phyloP scores from a whole-genome alignment of 805 yeast species.

The Hanseniaspora meyeri region DNA sequence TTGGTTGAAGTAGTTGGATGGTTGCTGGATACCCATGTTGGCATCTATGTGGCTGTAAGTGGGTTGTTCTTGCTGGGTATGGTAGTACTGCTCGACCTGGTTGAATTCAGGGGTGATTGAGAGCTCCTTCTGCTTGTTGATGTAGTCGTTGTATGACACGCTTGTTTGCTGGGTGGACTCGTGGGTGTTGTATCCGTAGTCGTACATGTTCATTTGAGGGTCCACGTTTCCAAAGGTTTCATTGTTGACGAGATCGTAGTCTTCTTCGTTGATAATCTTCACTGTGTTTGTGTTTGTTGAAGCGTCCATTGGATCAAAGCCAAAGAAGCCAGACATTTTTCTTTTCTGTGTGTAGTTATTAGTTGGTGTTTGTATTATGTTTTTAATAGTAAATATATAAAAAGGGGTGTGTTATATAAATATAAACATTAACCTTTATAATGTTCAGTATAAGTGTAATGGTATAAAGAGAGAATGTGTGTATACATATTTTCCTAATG shows the following conservation, averaged over 20 bases:
- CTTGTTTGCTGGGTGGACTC: slow-evolving; percentile 13
- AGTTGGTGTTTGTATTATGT: too few relatives aligned
- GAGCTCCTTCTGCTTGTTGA: not conserved
- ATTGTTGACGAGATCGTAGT: slow-evolving; percentile 44
- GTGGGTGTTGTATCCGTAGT: slow-evolving; percentile 26
- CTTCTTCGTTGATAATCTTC: slow-evolving; percentile 41
- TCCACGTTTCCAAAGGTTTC: slow-evolving; percentile 27
- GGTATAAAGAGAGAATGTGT: too few relatives aligned
- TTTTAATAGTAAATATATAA: not conserved
- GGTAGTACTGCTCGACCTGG: slow-evolving; percentile 15
- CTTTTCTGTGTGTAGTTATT: not conserved
- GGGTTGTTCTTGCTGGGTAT: slow-evolving; percentile 16
- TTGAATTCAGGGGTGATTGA: slow-evolving; percentile 15
- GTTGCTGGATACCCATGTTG: slow-evolving; percentile 16
- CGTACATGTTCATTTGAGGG: slow-evolving; percentile 25
- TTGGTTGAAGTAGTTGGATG: slow-evolving; percentile 18
- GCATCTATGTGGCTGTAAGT: not conserved
- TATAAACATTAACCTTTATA: too few relatives aligned
- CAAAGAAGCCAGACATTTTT: slow-evolving; percentile 25
- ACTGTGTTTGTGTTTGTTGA: slow-evolving; percentile 24
- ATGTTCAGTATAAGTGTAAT: too few relatives aligned
- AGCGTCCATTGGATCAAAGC: slow-evolving; percentile 22
- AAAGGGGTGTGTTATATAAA: too few relatives aligned
- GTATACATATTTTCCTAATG: too few relatives aligned
- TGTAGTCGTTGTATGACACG: not conserved